phyloP scores from a whole-genome alignment of 1,284 basidiomycete species.

The Phellopilus nigrolimitatus region DNA sequence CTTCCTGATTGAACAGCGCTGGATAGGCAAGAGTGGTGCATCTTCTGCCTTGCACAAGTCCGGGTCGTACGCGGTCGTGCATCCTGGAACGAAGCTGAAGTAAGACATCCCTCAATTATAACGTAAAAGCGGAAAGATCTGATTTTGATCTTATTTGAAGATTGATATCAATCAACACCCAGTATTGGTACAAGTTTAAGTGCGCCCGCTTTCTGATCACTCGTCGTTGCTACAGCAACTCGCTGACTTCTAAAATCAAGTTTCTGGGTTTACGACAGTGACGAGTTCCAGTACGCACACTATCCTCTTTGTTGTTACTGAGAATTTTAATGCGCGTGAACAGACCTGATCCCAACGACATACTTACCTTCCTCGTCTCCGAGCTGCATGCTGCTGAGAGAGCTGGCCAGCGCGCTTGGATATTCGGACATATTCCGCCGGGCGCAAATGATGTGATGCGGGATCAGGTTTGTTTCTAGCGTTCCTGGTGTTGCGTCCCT shows the following conservation, averaged over 20 bases:
- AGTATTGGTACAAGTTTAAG: slow-evolving; percentile 56
- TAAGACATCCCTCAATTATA: slow-evolving; percentile 20
- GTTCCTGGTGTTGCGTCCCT: slow-evolving; percentile 22
- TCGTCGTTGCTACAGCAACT: slow-evolving; percentile 4
- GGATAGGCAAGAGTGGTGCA: slow-evolving; percentile 36
- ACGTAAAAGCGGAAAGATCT: background rate
- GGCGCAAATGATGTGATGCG: slow-evolving; percentile 42
- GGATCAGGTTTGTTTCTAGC: slow-evolving; percentile 34
- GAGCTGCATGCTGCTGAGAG: slow-evolving; percentile 52
- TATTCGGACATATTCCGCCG: slow-evolving; percentile 49
- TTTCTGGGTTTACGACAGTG: slow-evolving; percentile 51
- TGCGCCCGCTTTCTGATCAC: slow-evolving; percentile 22
- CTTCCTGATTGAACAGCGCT: slow-evolving; percentile 31
- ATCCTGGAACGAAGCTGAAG: slow-evolving; percentile 41
- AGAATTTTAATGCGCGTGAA: slow-evolving; percentile 8
- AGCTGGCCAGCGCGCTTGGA: slow-evolving; percentile 47
- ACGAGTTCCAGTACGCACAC: slow-evolving; percentile 35
- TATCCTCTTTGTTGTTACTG: background rate
- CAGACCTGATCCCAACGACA: slow-evolving; percentile 39
- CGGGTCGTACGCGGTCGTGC: slow-evolving; percentile 44
- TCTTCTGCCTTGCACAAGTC: slow-evolving; percentile 40
- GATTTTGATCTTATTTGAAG: slow-evolving; percentile 26
- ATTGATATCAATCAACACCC: slow-evolving; percentile 52
- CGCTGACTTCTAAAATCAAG: slow-evolving; percentile 24
- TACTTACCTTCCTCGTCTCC: slow-evolving; percentile 39